These are phyloP conservation scores for Starmerella scarabaei DNA, from an alignment of 805 yeast genomes.

Conservation along the genomic window DNA sequence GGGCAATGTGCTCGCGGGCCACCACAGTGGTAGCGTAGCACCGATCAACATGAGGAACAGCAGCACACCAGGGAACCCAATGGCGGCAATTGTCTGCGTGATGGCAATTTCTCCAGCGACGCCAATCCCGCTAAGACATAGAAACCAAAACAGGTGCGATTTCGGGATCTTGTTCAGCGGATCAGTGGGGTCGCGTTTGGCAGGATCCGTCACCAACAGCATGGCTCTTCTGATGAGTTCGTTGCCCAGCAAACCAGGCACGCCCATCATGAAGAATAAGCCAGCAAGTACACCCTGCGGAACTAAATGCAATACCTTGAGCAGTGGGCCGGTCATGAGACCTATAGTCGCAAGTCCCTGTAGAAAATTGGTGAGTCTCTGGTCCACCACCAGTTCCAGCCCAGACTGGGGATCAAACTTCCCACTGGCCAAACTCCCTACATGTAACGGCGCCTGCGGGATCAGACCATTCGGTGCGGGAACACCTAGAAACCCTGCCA, in stretches of 20 bases:
- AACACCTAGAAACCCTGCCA: conserved; percentile 75
- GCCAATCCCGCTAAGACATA: conserved; percentile 48
- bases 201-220: conserved; percentile 48
- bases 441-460: conserved; percentile 94
- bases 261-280: conserved; percentile 84
- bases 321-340: conserved; percentile 79
- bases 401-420: conserved; percentile 14
- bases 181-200: conserved; percentile 27
- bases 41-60: conserved; percentile 52
- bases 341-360: conserved; percentile 79
- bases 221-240: conserved; percentile 49
- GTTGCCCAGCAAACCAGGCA: conserved; percentile 59
- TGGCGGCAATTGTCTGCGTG: conserved; percentile 77
- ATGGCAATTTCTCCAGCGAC: conserved; percentile 74
- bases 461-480: conserved; percentile 96
- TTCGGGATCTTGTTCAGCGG: conserved; percentile 28
- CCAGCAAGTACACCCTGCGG: conserved; percentile 94
- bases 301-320: conserved; percentile 64
- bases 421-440: conserved; percentile 48
- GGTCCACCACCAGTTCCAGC: conserved; percentile 57
- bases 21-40: conserved; percentile 47
- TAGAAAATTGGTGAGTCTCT: conserved; percentile 65
- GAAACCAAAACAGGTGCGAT: conserved; percentile 38
- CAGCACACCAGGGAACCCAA: conserved; percentile 83
- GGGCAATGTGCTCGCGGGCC: conserved; percentile 47